Evolutionary conservation across 192 early-diverging fungal species (phyloP).

Genomic region (Coemansia sp.): DNA sequence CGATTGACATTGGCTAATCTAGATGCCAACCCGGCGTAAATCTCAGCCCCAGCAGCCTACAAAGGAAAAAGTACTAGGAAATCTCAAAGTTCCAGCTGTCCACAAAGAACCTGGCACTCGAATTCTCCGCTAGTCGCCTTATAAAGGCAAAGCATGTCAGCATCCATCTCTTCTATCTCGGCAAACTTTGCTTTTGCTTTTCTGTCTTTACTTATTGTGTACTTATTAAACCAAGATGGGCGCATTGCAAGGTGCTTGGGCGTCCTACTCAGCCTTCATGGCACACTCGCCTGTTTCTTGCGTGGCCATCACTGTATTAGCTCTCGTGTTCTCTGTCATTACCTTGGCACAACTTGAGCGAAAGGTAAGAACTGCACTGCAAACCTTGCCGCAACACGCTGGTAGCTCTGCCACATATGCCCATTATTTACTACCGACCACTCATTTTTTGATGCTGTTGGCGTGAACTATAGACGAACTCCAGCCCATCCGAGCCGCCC

Average conservation of each 20-base stretch:
- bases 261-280: constrained; percentile 33
- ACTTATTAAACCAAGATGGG: constrained; percentile 19
- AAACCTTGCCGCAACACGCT: neutral
- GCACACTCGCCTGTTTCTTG: constrained; percentile 34
- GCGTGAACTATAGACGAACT: neutral
- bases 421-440: neutral
- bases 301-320: constrained; percentile 19
- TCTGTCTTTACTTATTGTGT: neutral
- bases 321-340: constrained; percentile 26
- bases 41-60: neutral
- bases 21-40: neutral
- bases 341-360: constrained; percentile 55
- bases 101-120: neutral
- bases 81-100: neutral
- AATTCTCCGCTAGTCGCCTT: neutral
- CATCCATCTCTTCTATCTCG: neutral
- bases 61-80: too few species aligned
- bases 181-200: neutral
- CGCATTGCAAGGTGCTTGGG: constrained; percentile 27
- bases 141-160: neutral
- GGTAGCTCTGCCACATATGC: neutral
- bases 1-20: neutral
- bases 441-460: neutral
- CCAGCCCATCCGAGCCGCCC: constrained; percentile 63
- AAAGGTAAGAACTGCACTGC: neutral